Evolutionary conservation across 768 basidiomycete species (phyloP).

Genomic region (Clitopilus passeckerianus): DNA sequence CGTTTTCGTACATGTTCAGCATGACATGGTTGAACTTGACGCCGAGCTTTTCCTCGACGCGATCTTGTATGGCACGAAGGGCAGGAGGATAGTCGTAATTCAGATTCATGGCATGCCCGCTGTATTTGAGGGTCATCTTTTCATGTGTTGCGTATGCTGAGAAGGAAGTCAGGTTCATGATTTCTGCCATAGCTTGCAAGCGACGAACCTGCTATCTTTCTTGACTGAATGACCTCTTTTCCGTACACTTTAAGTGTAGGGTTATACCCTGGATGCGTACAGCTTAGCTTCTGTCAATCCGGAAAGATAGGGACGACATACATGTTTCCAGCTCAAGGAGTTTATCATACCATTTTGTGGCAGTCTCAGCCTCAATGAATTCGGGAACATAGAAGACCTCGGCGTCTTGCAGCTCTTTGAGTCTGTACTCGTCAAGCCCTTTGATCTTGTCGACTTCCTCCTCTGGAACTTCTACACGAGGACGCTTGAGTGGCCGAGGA

Average conservation of each 20-base stretch:
- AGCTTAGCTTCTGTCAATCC: not conserved
- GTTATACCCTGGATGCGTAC: conserved; percentile 19
- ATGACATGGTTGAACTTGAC: conserved; percentile 26
- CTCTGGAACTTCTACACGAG: not conserved
- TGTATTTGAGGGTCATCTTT: conserved; percentile 21
- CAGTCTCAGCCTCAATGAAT: conserved; percentile 14
- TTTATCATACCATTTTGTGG: conserved; percentile 18
- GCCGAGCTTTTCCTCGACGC: conserved; percentile 20
- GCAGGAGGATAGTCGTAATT: conserved; percentile 21
- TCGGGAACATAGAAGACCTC: conserved; percentile 23
- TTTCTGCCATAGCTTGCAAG: not conserved
- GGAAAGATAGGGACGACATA: not conserved
- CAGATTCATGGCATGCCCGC: conserved; percentile 23
- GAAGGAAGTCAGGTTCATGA: no score
- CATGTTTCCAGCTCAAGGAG: conserved; percentile 12
- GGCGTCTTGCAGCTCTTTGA: conserved; percentile 20
- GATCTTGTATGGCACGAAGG: conserved; percentile 22
- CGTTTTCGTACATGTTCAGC: conserved; percentile 24
- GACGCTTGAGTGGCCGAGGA: not conserved
- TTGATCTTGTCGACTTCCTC: conserved; percentile 6
- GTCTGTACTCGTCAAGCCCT: conserved; percentile 10
- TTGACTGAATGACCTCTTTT: conserved; percentile 18
- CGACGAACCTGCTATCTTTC: conserved; percentile 25
- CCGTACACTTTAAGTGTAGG: conserved; percentile 24
- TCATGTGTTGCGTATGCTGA: conserved; percentile 23